Conservation (phyloP, 139 green algal species). For the Pycnococcus provasolii region DNA sequence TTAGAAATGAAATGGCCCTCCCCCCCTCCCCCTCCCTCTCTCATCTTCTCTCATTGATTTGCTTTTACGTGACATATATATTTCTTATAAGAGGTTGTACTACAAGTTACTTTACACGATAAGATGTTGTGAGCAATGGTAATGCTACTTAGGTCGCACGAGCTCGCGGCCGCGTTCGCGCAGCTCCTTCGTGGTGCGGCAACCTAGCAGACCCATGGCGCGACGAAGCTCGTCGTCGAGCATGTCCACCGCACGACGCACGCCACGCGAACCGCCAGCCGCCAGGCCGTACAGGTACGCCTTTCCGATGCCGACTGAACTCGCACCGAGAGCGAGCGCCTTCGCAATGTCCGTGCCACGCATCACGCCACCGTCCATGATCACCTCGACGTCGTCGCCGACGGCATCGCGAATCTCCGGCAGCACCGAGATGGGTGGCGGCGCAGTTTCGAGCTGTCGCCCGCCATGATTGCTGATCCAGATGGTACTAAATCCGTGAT, state of each 20-base stretch:
- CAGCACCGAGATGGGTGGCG: constrained; percentile 15
- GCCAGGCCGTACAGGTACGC: constrained; percentile 21
- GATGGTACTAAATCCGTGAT: constrained; percentile 64
- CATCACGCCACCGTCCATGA: constrained; percentile 20
- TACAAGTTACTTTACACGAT: too few relatives aligned
- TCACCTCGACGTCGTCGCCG: constrained; percentile 9
- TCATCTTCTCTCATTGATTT: too few relatives aligned
- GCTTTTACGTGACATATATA: too few relatives aligned
- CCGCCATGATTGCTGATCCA: constrained; percentile 67
- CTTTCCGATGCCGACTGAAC: constrained; percentile 15
- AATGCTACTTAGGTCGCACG: neutral
- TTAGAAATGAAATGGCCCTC: too few relatives aligned
- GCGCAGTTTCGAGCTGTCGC: constrained; percentile 29
- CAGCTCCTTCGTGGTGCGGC: constrained; percentile 1
- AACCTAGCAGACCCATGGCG: constrained; percentile 20
- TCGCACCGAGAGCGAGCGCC: constrained; percentile 19
- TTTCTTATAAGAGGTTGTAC: too few relatives aligned
- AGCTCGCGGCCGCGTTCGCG: constrained; percentile 4
- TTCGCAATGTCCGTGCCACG: constrained; percentile 19
- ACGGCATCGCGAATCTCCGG: constrained; percentile 20
- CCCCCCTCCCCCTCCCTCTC: too few relatives aligned
- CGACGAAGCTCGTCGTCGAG: constrained; percentile 11
- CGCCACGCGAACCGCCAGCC: constrained; percentile 6
- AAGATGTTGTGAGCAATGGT: too few relatives aligned
- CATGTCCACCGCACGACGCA: constrained; percentile 8